These are phyloP conservation scores for Salpingoeca rosetta DNA, from an alignment of 78 protist genomes.

Conservation along the genomic window DNA sequence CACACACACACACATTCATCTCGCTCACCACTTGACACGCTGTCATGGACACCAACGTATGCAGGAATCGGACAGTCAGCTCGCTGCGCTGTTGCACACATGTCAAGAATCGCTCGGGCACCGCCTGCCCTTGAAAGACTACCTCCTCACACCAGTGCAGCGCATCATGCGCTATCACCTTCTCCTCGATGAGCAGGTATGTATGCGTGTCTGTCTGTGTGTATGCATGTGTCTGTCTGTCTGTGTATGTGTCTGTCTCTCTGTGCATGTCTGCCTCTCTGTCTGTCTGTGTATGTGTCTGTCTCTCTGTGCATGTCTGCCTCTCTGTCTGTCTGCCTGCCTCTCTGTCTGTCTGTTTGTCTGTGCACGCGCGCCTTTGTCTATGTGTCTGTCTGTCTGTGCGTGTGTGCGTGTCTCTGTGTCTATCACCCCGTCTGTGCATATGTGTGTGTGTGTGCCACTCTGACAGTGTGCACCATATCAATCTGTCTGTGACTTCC, in stretches of 20 bases:
- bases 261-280: not conserved
- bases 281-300: not conserved
- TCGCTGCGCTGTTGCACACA: not conserved
- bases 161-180: no score
- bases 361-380: not conserved
- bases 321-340: not conserved
- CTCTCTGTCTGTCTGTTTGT: no score
- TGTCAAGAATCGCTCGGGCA: no score
- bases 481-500: no score
- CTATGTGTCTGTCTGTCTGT: not conserved
- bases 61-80: no score
- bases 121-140: no score
- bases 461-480: no score
- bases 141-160: no score
- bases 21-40: no score
- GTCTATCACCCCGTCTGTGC: no score
- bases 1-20: not conserved
- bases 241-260: not conserved
- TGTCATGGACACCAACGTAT: no score
- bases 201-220: not conserved
- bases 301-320: not conserved
- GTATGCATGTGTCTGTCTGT: not conserved
- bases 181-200: not conserved
- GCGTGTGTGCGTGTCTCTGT: not conserved
- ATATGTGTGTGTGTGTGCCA: no score